phyloP scores from a whole-genome alignment of 441 rosid genomes.

The Corymbia citriodora region DNA sequence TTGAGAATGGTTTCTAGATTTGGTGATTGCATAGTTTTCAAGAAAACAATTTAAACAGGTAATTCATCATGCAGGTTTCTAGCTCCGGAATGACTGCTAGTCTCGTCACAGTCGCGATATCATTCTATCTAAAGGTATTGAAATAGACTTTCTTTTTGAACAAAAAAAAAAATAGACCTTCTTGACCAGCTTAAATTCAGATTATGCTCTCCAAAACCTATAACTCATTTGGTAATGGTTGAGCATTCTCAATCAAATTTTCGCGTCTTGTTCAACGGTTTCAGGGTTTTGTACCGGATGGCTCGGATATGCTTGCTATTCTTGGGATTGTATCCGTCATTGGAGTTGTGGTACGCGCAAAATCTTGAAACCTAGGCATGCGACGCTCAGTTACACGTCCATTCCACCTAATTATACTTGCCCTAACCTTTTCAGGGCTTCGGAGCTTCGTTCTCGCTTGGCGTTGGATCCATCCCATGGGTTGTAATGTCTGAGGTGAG shows the following conservation, averaged over 20 bases:
- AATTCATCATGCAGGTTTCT: constrained; percentile 4
- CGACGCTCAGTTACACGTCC: neutral
- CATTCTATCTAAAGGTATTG: neutral
- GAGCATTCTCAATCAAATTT: neutral
- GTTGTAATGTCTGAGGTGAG: constrained; percentile 94
- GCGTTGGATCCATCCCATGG: constrained; percentile 97
- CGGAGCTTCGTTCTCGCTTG: constrained; percentile 72
- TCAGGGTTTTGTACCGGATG: neutral
- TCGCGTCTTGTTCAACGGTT: neutral
- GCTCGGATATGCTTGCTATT: neutral
- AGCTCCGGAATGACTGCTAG: constrained; percentile 7
- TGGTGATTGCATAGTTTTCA: neutral
- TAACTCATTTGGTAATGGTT: neutral
- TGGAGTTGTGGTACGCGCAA: constrained; percentile 8
- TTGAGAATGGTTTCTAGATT: neutral
- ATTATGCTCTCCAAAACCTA: neutral
- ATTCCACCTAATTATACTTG: neutral
- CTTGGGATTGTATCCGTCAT: constrained; percentile 3
- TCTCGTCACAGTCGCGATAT: constrained; percentile 1
- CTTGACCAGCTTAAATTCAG: neutral
- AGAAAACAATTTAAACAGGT: neutral
- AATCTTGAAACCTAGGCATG: neutral
- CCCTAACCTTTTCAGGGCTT: constrained; percentile 34
- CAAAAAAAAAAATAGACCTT: no score
- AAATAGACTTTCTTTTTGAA: no score